phyloP scores from a whole-genome alignment of 208 protist genomes.

The Acanthamoeba pearcei region DNA sequence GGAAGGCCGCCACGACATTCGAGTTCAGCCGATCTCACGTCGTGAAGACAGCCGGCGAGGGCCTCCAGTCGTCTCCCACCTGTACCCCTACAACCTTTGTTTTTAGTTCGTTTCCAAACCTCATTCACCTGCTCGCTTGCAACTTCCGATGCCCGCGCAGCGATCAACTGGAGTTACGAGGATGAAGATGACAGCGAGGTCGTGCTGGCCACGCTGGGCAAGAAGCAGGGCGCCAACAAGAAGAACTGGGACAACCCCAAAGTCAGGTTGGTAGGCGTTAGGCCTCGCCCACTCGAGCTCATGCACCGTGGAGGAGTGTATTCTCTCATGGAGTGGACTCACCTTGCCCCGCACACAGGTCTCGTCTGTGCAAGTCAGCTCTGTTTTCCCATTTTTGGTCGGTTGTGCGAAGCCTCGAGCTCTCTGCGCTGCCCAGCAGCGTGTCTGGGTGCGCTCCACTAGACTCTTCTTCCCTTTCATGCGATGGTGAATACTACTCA shows the following conservation, averaged over 20 bases:
- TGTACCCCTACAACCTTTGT: not conserved
- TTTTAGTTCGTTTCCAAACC: not conserved
- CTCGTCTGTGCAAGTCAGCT: not conserved
- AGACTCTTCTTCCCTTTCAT: no score
- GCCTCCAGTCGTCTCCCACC: not conserved
- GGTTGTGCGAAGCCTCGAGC: not conserved
- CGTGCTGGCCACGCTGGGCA: conserved; percentile 35
- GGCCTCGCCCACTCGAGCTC: not conserved
- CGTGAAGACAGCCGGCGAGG: not conserved
- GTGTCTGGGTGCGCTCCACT: not conserved
- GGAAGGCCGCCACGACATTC: not conserved
- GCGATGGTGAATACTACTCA: no score
- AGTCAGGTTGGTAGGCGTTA: not conserved
- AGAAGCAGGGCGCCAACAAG: conserved; percentile 48
- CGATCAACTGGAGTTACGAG: not conserved
- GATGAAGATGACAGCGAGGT: conserved; percentile 49
- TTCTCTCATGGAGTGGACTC: not conserved
- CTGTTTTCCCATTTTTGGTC: not conserved
- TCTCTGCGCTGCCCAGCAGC: not conserved
- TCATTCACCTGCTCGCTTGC: no score
- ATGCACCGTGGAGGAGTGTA: not conserved
- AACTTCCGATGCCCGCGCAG: not conserved
- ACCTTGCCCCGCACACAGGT: not conserved
- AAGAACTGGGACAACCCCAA: conserved; percentile 66
- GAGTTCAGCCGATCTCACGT: not conserved